Percentiles rank a stretch among this genome's conserved stretches.
Conservation (phyloP, 371 early-diverging fungal species). For the Syncephalastrum monosporum region DNA sequence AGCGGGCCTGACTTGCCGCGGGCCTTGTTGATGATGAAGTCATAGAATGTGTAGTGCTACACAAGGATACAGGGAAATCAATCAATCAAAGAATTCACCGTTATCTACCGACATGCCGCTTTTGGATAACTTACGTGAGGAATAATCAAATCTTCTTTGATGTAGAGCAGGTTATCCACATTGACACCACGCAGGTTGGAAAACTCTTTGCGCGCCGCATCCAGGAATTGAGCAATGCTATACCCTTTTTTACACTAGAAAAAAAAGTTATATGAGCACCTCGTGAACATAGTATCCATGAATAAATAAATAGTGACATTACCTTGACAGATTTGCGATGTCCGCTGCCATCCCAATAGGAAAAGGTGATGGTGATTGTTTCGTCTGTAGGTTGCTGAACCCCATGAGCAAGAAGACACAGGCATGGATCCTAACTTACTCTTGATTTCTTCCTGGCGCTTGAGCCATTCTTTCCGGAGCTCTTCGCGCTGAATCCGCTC, state of each 20-base stretch:
- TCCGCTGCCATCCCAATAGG: constrained; percentile 96
- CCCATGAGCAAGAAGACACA: constrained; percentile 6
- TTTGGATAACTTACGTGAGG: constrained; percentile 72
- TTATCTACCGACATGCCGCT: neutral
- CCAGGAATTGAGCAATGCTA: constrained; percentile 85
- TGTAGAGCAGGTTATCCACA: constrained; percentile 87
- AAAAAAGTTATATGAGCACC: too few species aligned
- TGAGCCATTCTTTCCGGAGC: constrained; percentile 45
- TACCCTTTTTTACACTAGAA: constrained; percentile 87
- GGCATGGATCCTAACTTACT: constrained; percentile 25
- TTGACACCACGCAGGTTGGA: constrained; percentile 79
- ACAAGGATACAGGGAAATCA: constrained; percentile 6
- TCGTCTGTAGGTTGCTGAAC: constrained; percentile 54
- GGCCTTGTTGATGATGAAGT: constrained; percentile 93
- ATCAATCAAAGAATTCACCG: too few species aligned
- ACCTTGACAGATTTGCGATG: constrained; percentile 84
- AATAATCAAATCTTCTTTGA: constrained; percentile 95
- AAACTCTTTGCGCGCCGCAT: constrained; percentile 78
- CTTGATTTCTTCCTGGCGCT: constrained; percentile 80
- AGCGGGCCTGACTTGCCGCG: constrained; percentile 95
- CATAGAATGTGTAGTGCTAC: constrained; percentile 93
- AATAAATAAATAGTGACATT: constrained; percentile 3
- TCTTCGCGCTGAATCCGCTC: constrained; percentile 77
- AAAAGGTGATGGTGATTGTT: constrained; percentile 81
- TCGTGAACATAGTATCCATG: too few species aligned